These are phyloP conservation scores for Solanum sitiens DNA, from an alignment of 257 asterid species.

Conservation along the genomic window DNA sequence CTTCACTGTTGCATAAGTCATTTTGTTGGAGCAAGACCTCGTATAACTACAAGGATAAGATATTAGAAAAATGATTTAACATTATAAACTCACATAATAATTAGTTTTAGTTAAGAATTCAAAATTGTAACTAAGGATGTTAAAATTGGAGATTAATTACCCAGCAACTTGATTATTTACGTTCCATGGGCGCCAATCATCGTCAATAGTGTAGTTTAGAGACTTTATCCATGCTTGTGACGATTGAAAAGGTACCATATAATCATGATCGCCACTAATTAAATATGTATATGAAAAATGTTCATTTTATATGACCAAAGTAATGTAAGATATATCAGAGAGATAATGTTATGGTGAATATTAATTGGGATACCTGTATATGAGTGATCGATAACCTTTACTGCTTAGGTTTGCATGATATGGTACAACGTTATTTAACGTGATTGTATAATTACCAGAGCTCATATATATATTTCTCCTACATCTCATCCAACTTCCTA, in stretches of 20 bases:
- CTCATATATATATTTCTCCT: neutral
- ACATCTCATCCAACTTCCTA: neutral
- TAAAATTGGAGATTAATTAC: too few species aligned
- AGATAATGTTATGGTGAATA: neutral
- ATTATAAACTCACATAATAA: neutral
- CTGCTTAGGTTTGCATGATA: neutral
- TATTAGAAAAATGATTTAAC: neutral
- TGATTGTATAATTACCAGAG: neutral
- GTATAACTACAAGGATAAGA: neutral
- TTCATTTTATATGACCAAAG: neutral
- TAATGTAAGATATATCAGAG: neutral
- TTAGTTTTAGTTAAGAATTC: neutral
- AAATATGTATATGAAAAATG: neutral
- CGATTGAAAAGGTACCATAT: conserved; percentile 8
- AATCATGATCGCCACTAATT: conserved; percentile 8
- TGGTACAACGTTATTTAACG: neutral
- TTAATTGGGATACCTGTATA: neutral
- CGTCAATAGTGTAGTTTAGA: conserved; percentile 19
- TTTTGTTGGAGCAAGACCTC: conserved; percentile 23
- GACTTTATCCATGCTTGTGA: conserved; percentile 35
- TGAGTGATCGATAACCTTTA: neutral
- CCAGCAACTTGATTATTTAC: too few species aligned
- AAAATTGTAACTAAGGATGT: too few species aligned
- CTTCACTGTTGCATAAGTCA: conserved; percentile 40
- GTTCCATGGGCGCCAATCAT: conserved; percentile 21